These are phyloP conservation scores for Suillus fuscotomentosus DNA, from an alignment of 768 basidiomycete genomes.

Conservation along the genomic window DNA sequence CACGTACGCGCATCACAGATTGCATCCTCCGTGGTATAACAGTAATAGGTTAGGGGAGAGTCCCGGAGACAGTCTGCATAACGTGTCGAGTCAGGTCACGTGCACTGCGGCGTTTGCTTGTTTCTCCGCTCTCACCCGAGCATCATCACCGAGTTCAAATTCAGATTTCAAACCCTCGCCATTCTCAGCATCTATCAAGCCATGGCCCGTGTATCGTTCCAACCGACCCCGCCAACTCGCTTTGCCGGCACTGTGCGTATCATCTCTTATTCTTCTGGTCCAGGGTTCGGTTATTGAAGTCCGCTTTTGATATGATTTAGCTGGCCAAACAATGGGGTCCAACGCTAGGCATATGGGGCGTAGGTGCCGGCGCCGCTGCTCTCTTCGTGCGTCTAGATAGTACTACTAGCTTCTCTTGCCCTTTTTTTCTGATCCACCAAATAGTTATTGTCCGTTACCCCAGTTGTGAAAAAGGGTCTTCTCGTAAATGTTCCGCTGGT, in stretches of 20 bases:
- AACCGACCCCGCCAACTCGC: conserved; percentile 36
- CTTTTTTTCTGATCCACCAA: conserved; percentile 1
- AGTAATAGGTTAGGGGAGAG: not conserved
- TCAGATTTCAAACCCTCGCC: not conserved
- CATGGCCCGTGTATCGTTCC: conserved; percentile 46
- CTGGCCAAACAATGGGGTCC: conserved; percentile 56
- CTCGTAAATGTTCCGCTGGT: conserved; percentile 75
- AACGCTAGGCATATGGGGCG: conserved; percentile 68
- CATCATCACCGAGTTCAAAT: not conserved
- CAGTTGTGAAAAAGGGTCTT: conserved; percentile 76
- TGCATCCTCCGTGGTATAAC: not conserved
- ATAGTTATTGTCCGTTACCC: conserved; percentile 79
- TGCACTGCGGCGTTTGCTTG: conserved; percentile 3
- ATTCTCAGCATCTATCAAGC: conserved; percentile 18
- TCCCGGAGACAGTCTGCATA: too few relatives aligned
- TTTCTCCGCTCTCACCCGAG: conserved; percentile 10
- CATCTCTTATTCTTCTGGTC: not conserved
- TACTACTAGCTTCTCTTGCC: not conserved
- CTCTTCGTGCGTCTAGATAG: conserved; percentile 50
- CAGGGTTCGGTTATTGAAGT: conserved; percentile 1
- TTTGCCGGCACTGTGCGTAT: conserved; percentile 38
- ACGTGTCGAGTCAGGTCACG: conserved; percentile 12
- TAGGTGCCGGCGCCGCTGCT: conserved; percentile 63
- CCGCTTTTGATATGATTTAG: conserved; percentile 27
- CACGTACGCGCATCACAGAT: not conserved